Evolutionary conservation across 2,329 filamentous ascomycete species (phyloP), one percentile per base, ranked within the genome.

Genomic region (Thermochaetoides dissita): DNA sequence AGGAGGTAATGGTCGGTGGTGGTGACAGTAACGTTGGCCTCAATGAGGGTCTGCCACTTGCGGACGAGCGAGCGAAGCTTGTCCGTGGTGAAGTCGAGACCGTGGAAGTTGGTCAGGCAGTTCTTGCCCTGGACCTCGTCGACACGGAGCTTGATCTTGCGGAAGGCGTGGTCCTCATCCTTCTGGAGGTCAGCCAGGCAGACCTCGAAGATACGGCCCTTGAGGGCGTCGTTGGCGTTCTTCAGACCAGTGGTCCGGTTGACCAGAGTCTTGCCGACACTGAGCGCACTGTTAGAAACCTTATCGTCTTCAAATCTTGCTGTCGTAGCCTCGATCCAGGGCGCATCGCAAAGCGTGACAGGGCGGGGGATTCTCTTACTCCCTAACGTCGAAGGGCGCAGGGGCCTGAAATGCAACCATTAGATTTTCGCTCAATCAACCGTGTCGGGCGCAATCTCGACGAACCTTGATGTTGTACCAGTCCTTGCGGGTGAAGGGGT

Each of bases 41-140:
- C 91, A 58, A 98, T 96, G 63, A 98, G 78, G 53, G 88, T 82
- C 73, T 98, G 91, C 91, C 91, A 98, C 77, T 98, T 98, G 74
- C 91, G 88, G 59, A 98, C 91, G 55, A 98, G 82, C 52, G 91
- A 96, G 65, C 91, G 85, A 60, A 98, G 83, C 80, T 98, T 98
- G 81, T 98, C 91, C 59, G 91, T 95, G 65, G 91, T 98, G 83
- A 98, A 96, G 74, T 98, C 91, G 66, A 98, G 81, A 59, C 91
- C 91, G 81, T 98, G 88, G 84, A 98, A 98, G 81, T 95, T 95
- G 77, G 91, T 96, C 69, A 98, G 74, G 76, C 91, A 96, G 82
- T 94, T 96, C 81, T 95, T 95, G 76, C 91, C 91, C 75, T 98
- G 91, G 53, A 98, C 81, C 74, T 98, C 91, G 64, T 98, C 91